Evolutionary conservation across 1,284 basidiomycete genomes (phyloP).

Genomic region (Sanghuangporus baumii): DNA sequence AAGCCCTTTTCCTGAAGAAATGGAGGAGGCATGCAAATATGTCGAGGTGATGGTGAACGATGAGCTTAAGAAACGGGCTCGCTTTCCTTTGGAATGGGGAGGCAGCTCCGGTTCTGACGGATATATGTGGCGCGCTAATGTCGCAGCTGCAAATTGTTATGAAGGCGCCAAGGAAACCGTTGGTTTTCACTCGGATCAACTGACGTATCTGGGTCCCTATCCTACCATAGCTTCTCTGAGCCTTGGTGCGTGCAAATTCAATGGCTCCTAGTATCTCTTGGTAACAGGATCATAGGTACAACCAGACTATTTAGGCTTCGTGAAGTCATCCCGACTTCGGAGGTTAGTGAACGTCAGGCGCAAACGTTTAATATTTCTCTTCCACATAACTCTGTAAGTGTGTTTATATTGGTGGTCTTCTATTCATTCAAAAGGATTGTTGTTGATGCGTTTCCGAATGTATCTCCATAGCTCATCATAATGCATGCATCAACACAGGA

Average conservation of each 20-base stretch:
- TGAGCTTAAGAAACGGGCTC: constrained; percentile 56
- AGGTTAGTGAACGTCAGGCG: constrained; percentile 47
- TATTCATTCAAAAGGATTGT: neutral
- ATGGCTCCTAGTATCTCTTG: constrained; percentile 8
- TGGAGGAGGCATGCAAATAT: constrained; percentile 76
- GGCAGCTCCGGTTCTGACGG: constrained; percentile 33
- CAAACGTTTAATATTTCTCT: constrained; percentile 83
- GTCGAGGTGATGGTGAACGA: constrained; percentile 76
- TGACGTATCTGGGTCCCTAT: constrained; percentile 82
- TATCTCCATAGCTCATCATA: constrained; percentile 58
- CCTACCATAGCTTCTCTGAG: constrained; percentile 91
- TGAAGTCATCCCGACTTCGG: constrained; percentile 60
- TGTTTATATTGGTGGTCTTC: neutral
- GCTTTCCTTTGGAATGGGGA: constrained; percentile 72
- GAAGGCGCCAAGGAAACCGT: constrained; percentile 81
- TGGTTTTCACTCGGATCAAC: constrained; percentile 78
- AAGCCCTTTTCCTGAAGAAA: constrained; percentile 55
- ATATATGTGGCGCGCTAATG: constrained; percentile 77
- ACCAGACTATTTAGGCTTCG: constrained; percentile 73
- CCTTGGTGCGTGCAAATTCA: constrained; percentile 50
- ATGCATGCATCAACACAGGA: constrained; percentile 94
- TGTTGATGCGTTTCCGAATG: neutral
- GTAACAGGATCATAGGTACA: constrained; percentile 43
- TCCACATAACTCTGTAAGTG: constrained; percentile 74
- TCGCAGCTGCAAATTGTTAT: constrained; percentile 90